Conservation (phyloP, 805 yeast genomes). For the Hemisphaericaspora nanyangensis region DNA sequence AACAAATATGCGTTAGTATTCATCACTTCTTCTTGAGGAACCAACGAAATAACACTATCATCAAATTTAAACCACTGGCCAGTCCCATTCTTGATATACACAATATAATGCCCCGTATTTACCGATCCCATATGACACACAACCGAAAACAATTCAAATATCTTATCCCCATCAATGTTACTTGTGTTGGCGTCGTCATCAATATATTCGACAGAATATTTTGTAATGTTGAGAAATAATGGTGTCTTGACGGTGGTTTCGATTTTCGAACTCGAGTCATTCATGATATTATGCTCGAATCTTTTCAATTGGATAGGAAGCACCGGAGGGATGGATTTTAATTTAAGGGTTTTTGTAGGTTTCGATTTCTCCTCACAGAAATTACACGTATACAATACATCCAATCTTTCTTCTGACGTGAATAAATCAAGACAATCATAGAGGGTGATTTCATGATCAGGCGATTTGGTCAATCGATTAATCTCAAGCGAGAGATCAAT, state of each 20-base stretch:
- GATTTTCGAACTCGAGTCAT: constrained; percentile 58
- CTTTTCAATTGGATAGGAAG: constrained; percentile 82
- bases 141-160: constrained; percentile 82
- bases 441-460: constrained; percentile 30
- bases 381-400: constrained; percentile 67
- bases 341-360: constrained; percentile 66
- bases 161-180: constrained; percentile 27
- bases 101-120: constrained; percentile 92
- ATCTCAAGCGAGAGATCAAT: constrained; percentile 86
- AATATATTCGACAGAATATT: constrained; percentile 54
- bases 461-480: constrained; percentile 19
- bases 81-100: constrained; percentile 65
- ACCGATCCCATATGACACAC: constrained; percentile 90
- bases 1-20: constrained; percentile 76
- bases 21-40: constrained; percentile 62
- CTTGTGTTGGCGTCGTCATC: constrained; percentile 10
- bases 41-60: constrained; percentile 74
- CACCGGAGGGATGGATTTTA: constrained; percentile 71
- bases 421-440: constrained; percentile 70
- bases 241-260: constrained; percentile 76
- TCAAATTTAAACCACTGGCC: constrained; percentile 90
- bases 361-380: constrained; percentile 58
- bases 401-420: constrained; percentile 74
- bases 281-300: constrained; percentile 55
- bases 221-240: constrained; percentile 63